Evolutionary conservation across 345 rosid genomes (phyloP).

Genomic region (Camelina hispida): DNA sequence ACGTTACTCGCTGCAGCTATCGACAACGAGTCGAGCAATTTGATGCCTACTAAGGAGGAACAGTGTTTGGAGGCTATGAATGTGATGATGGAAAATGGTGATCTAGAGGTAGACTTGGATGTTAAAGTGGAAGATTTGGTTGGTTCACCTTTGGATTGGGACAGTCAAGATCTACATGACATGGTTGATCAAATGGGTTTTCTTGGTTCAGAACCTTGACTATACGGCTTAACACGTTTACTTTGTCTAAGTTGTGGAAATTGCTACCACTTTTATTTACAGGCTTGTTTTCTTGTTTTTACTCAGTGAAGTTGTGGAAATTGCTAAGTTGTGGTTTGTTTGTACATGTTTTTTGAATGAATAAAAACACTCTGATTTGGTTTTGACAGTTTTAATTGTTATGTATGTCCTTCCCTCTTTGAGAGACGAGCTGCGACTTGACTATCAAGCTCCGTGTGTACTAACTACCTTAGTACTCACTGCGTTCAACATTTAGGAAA

Average conservation of each 20-base stretch:
- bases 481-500: no score
- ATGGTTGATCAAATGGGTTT: constrained; percentile 73
- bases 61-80: constrained; percentile 49
- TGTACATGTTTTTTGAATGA: background rate
- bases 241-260: constrained; percentile 22
- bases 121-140: constrained; percentile 62
- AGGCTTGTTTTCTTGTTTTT: constrained; percentile 22
- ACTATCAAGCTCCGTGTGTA: background rate
- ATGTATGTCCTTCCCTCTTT: background rate
- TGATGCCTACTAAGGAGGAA: constrained; percentile 40
- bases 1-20: constrained; percentile 51
- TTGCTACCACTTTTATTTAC: constrained; percentile 22
- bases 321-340: constrained; percentile 29
- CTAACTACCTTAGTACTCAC: no score
- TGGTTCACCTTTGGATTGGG: constrained; percentile 58
- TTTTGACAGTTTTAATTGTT: constrained; percentile 4
- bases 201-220: constrained; percentile 60
- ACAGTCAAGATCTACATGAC: constrained; percentile 56
- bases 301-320: background rate
- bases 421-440: background rate
- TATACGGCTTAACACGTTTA: background rate
- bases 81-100: constrained; percentile 59
- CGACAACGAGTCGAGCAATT: constrained; percentile 57
- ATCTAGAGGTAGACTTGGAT: constrained; percentile 52
- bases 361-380: constrained; percentile 19